Evolutionary conservation across 305 asterid genomes (phyloP), one percentile per base, ranked within the genome.

Genomic region (Fraxinus sp.): DNA sequence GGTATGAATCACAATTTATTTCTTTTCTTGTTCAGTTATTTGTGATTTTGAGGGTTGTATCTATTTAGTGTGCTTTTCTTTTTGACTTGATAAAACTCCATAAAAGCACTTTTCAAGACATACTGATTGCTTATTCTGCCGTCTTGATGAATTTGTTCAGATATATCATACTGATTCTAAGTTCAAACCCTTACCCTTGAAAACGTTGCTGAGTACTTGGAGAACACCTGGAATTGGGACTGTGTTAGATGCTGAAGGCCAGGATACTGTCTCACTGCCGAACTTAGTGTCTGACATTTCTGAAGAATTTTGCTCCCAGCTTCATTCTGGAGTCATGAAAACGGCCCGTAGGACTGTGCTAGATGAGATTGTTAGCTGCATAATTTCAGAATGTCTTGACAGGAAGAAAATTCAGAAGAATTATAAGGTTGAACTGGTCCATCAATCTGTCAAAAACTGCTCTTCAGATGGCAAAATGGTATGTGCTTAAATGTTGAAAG

Each of bases 301-400:
- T 83, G 94, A 91, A 84, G 93, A 90, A 84, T 91, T 94, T 89
- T 93, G 94, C 79, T 86, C 88, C 33, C 98, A 96, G 84, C 96
- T 96, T 78, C 95, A 94, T 83, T 66, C 44, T 13, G 95, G 93
- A 82, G 90, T 96, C 85, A 93, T 96, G 97, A 96, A 89, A 89
- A 86, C 99, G 52, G 95, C 98, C 85, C 95, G 93, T 24, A 94
- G 95, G 81, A 87, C 92, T 86, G 79, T 93, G 77, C 91, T 96
- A 33, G 98, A 96, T 88, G 98, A 94, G 90, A 94, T 96, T 82
- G 93, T 94, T 68, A 86, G 97, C 72, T 86, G 85, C 87, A 84
- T 91, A 86, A 94, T 94, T 49, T 84, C 92, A 68, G 97, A 93
- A 74, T 89, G 87, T 85, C 83, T 91, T 79, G 86, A 91, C 80